phyloP scores from a whole-genome alignment of 371 early-diverging fungal species.

The Chytridium lagenaria region DNA sequence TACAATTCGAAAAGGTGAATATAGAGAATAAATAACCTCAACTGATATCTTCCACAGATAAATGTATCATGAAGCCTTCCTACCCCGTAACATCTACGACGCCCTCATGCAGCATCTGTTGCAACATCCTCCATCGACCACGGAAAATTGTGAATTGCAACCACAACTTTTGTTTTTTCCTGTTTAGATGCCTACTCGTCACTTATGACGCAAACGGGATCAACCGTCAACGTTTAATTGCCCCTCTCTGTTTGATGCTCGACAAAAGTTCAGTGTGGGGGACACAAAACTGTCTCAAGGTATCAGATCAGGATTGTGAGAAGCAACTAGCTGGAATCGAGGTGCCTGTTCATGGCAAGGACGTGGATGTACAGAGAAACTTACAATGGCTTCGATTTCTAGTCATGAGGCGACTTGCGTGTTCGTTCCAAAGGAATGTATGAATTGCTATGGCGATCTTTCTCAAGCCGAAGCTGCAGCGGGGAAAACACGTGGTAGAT shows the following conservation, averaged over 20 bases:
- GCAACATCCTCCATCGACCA: constrained; percentile 28
- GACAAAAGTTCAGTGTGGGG: not conserved
- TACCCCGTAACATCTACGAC: not conserved
- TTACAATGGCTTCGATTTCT: too few relatives aligned
- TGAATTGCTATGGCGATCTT: not conserved
- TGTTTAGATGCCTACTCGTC: constrained; percentile 14
- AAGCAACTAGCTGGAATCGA: not conserved
- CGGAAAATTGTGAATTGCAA: constrained; percentile 9
- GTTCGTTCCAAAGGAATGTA: not conserved
- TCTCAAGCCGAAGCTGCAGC: not conserved
- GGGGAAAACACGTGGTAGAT: constrained; percentile 28
- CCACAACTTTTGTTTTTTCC: constrained; percentile 23
- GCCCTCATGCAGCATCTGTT: constrained; percentile 34
- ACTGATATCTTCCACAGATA: not conserved
- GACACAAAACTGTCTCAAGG: not conserved
- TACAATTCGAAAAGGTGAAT: constrained; percentile 35
- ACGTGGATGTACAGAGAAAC: not conserved
- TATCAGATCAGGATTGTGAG: constrained; percentile 7
- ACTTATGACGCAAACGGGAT: not conserved
- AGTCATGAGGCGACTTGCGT: not conserved
- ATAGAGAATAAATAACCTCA: not conserved
- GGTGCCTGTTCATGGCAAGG: not conserved
- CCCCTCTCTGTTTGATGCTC: not conserved
- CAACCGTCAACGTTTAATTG: not conserved
- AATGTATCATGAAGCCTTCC: not conserved